Evolutionary conservation across 331 rosid genomes (phyloP).

Genomic region (Telfairia occidentalis): DNA sequence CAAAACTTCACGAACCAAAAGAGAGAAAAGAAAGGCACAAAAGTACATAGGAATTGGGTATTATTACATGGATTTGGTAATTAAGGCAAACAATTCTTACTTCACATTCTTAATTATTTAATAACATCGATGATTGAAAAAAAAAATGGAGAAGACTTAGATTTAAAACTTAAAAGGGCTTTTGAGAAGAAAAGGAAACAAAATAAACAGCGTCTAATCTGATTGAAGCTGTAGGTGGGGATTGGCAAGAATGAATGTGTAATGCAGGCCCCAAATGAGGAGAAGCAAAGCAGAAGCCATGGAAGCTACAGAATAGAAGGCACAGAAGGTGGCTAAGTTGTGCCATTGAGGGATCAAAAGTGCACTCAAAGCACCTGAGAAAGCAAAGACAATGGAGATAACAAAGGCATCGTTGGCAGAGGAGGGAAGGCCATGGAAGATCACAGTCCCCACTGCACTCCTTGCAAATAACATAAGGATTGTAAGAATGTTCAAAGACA

Average conservation of each 20-base stretch:
- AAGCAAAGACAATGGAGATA: background rate
- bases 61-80: background rate
- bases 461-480: background rate
- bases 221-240: background rate
- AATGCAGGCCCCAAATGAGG: background rate
- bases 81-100: background rate
- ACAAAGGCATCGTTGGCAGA: slow-evolving; percentile 1
- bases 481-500: background rate
- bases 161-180: background rate
- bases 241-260: background rate
- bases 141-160: background rate
- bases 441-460: background rate
- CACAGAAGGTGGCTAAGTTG: background rate
- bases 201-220: background rate
- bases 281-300: slow-evolving; percentile 3
- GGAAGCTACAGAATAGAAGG: background rate
- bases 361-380: slow-evolving; percentile 4
- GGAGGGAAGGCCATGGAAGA: background rate
- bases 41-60: background rate
- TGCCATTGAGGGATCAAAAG: slow-evolving; percentile 1
- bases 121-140: background rate
- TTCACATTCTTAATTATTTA: background rate
- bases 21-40: background rate
- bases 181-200: background rate
- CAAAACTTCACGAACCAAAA: background rate